These are phyloP conservation scores for Tephrocybe sp. DNA, from an alignment of 768 basidiomycete genomes.

Conservation along the genomic window DNA sequence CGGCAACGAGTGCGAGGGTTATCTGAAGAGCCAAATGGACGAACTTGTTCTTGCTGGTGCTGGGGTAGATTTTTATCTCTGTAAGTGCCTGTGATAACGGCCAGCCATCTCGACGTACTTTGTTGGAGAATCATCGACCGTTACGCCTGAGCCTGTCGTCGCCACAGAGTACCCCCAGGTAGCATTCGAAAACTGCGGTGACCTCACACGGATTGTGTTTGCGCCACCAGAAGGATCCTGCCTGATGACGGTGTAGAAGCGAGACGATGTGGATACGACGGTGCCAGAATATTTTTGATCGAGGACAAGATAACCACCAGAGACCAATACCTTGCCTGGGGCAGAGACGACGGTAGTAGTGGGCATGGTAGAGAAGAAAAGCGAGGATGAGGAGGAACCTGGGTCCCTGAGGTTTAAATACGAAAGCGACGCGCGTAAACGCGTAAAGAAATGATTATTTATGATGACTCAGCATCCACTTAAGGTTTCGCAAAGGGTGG, in stretches of 20 bases:
- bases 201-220: constrained; percentile 66
- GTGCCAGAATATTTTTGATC: constrained; percentile 83
- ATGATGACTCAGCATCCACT: constrained; percentile 14
- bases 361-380: constrained; percentile 33
- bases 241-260: constrained; percentile 84
- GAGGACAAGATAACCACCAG: constrained; percentile 96
- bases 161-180: constrained; percentile 69
- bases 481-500: constrained; percentile 1
- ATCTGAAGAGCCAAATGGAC: constrained; percentile 86
- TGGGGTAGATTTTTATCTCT: constrained; percentile 19
- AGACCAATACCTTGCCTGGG: constrained; percentile 92
- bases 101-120: constrained; percentile 34
- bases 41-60: constrained; percentile 79
- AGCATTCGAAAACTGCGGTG: constrained; percentile 87
- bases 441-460: constrained; percentile 11
- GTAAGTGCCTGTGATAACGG: constrained; percentile 9
- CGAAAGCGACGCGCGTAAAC: constrained; percentile 7
- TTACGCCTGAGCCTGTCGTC: constrained; percentile 30
- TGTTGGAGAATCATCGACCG: constrained; percentile 30
- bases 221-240: constrained; percentile 27
- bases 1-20: constrained; percentile 64
- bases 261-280: constrained; percentile 88
- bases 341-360: constrained; percentile 75
- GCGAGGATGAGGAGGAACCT: constrained; percentile 4
- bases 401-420: constrained; percentile 10